A percentile compares a stretch with the other conserved stretches of the same genome.
phyloP scores from a whole-genome alignment of 2,329 filamentous ascomycete species.

The Pseudogymnoascus verrucosus region DNA sequence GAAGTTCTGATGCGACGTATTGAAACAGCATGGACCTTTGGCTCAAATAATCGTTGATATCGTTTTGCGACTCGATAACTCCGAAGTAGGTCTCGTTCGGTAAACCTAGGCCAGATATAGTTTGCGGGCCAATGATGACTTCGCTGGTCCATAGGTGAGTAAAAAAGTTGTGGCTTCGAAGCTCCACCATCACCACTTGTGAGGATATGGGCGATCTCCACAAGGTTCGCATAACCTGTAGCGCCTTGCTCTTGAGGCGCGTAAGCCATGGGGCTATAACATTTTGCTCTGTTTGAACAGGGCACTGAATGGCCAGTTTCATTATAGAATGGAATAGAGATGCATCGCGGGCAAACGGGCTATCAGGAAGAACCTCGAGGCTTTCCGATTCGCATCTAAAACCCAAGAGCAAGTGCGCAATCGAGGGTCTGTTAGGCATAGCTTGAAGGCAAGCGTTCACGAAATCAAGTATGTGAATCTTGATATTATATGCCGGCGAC shows the following conservation, averaged over 20 bases:
- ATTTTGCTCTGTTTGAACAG: constrained; percentile 50
- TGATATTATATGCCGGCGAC: constrained; percentile 69
- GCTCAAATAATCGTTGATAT: constrained; percentile 57
- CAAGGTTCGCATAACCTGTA: constrained; percentile 69
- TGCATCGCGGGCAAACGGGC: constrained; percentile 61
- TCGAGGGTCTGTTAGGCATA: constrained; percentile 68
- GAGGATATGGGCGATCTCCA: constrained; percentile 79
- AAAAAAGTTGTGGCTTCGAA: constrained; percentile 42
- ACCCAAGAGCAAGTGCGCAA: constrained; percentile 85
- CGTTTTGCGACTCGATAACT: constrained; percentile 5
- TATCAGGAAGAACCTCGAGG: constrained; percentile 58
- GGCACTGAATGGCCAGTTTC: constrained; percentile 60
- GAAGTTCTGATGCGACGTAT: constrained; percentile 79
- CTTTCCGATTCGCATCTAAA: constrained; percentile 69
- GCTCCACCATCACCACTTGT: constrained; percentile 64
- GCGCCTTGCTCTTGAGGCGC: constrained; percentile 57
- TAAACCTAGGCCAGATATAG: constrained; percentile 54
- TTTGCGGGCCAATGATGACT: constrained; percentile 10
- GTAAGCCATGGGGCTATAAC: constrained; percentile 61
- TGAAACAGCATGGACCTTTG: constrained; percentile 72
- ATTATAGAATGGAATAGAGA: constrained; percentile 82
- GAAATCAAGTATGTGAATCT: constrained; percentile 78
- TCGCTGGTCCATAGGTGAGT: constrained; percentile 2
- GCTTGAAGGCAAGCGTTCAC: constrained; percentile 71
- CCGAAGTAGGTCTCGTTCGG: constrained; percentile 28